Evolutionary conservation across 768 basidiomycete species (phyloP), one percentile per base, ranked within the genome.

Genomic region (Lentinula detonsa): DNA sequence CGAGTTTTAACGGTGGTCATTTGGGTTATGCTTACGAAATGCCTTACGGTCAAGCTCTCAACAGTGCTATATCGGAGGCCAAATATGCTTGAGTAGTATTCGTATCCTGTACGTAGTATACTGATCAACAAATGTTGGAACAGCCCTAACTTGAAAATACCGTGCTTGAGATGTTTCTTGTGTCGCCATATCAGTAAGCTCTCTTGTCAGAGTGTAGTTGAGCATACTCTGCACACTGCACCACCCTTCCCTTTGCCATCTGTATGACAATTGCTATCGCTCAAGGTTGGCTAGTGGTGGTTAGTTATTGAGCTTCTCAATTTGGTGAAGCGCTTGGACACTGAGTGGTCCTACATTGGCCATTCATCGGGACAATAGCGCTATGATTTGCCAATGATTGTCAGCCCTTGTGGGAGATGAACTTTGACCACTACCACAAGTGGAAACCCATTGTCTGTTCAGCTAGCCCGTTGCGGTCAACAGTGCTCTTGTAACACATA

Each of bases 1-100:
- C 59, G 49, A 60, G 59, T 33, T 60, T 52, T 39, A 40, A 49
- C 16, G 45, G 57, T 31, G 59, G 57, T 23, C 57, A 46, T 39
- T 33, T 50, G 33, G 57, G 57, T 21, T 59, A 16, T 35, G 46
- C 57, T 3, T 59, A 59, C 21, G 57, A 59, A 49, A 31, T 50
- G 48, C 57, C 57, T 34, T 56, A 56, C 40, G 40, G 40, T 56
- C 55, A 40, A 43, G 40, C 15, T 21, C 53, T 54, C 1, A 23
- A 43, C 40, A 56, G 55, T 56, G 40, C 39, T 18, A 56, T 5
- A 5, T 56, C 55, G 40, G 55, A 56, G 28, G 55, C 28, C 18
- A 56, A 56, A 28, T 21, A 55, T 13, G 54, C 39, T 21, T 53
- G 34, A 40, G 18, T 54, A 54, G 53, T 54, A 10, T 40, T 37